phyloP scores from a whole-genome alignment of 1,284 basidiomycete species.

The Cryptococcus sp. region DNA sequence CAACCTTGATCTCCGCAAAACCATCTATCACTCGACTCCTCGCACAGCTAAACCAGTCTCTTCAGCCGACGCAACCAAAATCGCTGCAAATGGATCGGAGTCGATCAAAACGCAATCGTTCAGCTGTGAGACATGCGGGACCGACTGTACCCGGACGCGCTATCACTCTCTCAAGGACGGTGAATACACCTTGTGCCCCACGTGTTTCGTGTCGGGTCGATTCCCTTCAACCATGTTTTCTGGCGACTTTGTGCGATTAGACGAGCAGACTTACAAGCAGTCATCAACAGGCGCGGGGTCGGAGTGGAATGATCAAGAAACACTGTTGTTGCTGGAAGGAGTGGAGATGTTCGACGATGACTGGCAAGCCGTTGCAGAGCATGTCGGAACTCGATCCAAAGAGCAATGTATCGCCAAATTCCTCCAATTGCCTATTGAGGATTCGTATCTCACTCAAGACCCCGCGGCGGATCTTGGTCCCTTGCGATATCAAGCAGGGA shows the following conservation, averaged over 20 bases:
- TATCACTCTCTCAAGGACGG: conserved; percentile 94
- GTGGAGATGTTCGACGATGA: conserved; percentile 99
- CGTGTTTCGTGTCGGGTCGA: conserved; percentile 93
- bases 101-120: conserved; percentile 60
- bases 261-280: conserved; percentile 60
- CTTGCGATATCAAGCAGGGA: conserved; percentile 63
- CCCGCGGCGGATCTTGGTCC: conserved; percentile 65
- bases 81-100: conserved; percentile 59
- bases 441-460: conserved; percentile 67
- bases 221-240: conserved; percentile 97
- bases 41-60: conserved; percentile 64
- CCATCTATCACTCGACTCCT: conserved; percentile 86
- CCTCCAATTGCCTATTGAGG: conserved; percentile 94
- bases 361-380: conserved; percentile 88
- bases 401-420: conserved; percentile 97
- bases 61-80: conserved; percentile 64
- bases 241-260: conserved; percentile 94
- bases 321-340: conserved; percentile 84
- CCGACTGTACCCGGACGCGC: conserved; percentile 83
- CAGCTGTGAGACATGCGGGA: conserved; percentile 90
- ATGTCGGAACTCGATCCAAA: conserved; percentile 85
- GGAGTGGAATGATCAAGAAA: conserved; percentile 91
- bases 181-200: conserved; percentile 82
- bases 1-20: conserved; percentile 75
- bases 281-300: conserved; percentile 58